Evolutionary conservation across 805 yeast genomes (phyloP).

Genomic region (Saccharomycodes ludwigii): DNA sequence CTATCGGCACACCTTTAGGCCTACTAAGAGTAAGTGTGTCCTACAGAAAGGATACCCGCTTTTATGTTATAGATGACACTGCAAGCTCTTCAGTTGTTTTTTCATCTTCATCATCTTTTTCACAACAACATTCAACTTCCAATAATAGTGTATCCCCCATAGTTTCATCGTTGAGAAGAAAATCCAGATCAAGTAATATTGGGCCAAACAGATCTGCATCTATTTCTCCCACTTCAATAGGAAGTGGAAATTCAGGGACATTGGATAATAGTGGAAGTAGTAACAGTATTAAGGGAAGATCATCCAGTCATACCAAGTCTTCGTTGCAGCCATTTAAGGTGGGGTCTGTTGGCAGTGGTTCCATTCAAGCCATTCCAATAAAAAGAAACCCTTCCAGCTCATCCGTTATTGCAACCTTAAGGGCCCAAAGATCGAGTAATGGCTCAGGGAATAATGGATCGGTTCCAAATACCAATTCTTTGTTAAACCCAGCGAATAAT

Average conservation of each 20-base stretch:
- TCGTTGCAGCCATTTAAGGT: constrained; percentile 25
- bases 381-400: constrained; percentile 33
- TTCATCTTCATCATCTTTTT: constrained; percentile 15
- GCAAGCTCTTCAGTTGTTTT: constrained; percentile 49
- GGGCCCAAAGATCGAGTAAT: constrained; percentile 29
- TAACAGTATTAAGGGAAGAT: constrained; percentile 2
- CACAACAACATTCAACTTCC: too few relatives aligned
- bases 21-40: constrained; percentile 63
- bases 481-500: constrained; percentile 13
- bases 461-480: constrained; percentile 19
- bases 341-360: constrained; percentile 24
- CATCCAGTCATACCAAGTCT: constrained; percentile 3
- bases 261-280: constrained; percentile 2
- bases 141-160: too few relatives aligned
- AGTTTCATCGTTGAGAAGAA: too few relatives aligned
- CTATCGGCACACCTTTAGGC: constrained; percentile 69
- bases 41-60: constrained; percentile 60
- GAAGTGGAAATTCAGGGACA: background rate
- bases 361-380: constrained; percentile 15
- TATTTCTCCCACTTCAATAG: constrained; percentile 1
- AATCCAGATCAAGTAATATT: too few relatives aligned
- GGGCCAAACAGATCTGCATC: constrained; percentile 3
- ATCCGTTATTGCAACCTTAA: constrained; percentile 28
- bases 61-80: constrained; percentile 56
- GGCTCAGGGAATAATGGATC: constrained; percentile 12